Base-by-base conservation (phyloP, 2,329 filamentous ascomycete species). In the Elsinoe australis region DNA sequence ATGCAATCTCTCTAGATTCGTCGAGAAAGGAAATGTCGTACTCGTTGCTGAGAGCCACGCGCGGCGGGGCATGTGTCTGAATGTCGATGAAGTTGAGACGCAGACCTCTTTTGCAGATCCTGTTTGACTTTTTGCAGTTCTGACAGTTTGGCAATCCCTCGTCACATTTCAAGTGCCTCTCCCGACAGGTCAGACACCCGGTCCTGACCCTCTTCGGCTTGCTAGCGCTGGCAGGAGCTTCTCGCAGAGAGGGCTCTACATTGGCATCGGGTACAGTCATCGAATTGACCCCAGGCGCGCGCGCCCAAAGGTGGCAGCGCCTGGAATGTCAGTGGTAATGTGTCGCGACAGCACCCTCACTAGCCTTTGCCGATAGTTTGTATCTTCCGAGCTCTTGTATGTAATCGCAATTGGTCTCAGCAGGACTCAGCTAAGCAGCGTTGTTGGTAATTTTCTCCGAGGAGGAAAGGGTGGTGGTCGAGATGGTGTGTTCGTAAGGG, bases 21-120 rank as follows among this genome's bases (percentile, higher is more conserved):
- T 95, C 90, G 58, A 84, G 76, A 56, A 96, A 95, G 46, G 79
- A 74, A 10, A 95, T 75, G 61, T 74, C 73, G 76, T 83, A 87
- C 45, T 86, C 82, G 1, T 74, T 69, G 1, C 78, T 76, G 4
- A 75, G 72, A 18, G 84, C 69, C 41, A 76, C 75, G n/a, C 59
- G 44, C 6, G 47, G 56, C 46, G 83, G 86, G 42, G 72, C 69
- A 59, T 85, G 80, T 49, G 83, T 81, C 53, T 83, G 82, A 3
- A 83, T 84, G 61, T 95, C 88, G 56, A 95, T 88, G 59, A 95
- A 96, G 67, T 95, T 95, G 32, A 96, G 72, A 29, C 87, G 79
- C 44, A 95, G 73, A 14, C 89, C 90, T 56, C 88, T 79, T 63
- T 89, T 88, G 71, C 90, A 96, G 50, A 82, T 72, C 44, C 90